Evolutionary conservation across 495 filamentous ascomycete genomes (phyloP).

Genomic region (Venustampulla echinocandica): DNA sequence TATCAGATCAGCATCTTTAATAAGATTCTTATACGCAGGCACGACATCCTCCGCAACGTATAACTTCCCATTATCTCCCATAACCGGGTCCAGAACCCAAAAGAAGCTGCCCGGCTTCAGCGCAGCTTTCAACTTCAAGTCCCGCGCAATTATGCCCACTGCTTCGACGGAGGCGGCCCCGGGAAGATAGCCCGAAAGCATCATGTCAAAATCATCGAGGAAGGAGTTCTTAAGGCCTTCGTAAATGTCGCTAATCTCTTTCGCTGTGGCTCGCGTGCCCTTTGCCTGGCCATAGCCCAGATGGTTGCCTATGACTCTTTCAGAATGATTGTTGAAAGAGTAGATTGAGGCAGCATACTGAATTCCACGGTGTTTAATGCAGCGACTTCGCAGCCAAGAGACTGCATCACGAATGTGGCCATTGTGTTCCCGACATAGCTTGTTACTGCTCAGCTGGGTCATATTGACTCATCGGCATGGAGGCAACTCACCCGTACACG

Average conservation of each 20-base stretch:
- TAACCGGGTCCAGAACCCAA: constrained; percentile 97
- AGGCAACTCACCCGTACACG: constrained; percentile 60
- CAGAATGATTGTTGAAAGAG: background rate
- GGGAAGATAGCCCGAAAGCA: constrained; percentile 89
- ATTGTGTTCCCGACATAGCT: constrained; percentile 98
- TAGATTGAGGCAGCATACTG: constrained; percentile 52
- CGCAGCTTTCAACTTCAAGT: constrained; percentile 59
- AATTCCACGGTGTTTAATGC: constrained; percentile 94
- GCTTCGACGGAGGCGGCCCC: constrained; percentile 74
- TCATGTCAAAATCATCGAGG: constrained; percentile 78
- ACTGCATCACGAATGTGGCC: constrained; percentile 85
- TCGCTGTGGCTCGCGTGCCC: constrained; percentile 68
- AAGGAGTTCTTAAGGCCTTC: constrained; percentile 72
- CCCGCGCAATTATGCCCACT: constrained; percentile 72
- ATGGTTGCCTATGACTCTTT: constrained; percentile 64
- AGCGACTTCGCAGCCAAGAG: constrained; percentile 85
- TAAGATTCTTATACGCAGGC: constrained; percentile 74
- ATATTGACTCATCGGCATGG: constrained; percentile 12
- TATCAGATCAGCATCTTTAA: constrained; percentile 79
- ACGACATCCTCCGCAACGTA: constrained; percentile 88
- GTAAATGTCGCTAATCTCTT: constrained; percentile 79
- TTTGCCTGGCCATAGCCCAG: constrained; percentile 81
- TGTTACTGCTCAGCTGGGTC: constrained; percentile 9
- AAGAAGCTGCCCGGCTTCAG: constrained; percentile 73
- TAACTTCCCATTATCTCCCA: constrained; percentile 88